Evolutionary conservation across 441 rosid genomes (phyloP), one percentile per base, ranked within the genome.

Genomic region (Melastoma candidum): DNA sequence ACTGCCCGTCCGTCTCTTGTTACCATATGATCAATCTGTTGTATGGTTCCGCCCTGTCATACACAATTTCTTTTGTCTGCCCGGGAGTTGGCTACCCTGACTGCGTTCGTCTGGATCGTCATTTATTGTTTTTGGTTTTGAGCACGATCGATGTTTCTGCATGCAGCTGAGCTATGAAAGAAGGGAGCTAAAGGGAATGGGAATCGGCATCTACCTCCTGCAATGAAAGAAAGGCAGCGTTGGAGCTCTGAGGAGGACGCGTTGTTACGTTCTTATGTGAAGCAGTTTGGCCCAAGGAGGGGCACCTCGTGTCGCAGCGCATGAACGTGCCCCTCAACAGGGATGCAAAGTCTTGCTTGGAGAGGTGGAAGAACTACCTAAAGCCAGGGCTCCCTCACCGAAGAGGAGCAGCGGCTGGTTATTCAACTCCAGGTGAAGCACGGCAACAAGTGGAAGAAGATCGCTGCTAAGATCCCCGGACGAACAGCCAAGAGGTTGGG

Each of bases 401-500:
- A 93, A 53, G 97, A 89, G 64, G 99, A 93, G 59, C 99, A 93
- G 71, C 71, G 65, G 48, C 95, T 93, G 48, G 97, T 86, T 68
- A 86, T 93, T 48, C 80, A 76, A 56, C 88, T 89, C 3, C 99
- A 89, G 58, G 88, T 90, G 22, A 89, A 93, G 65, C 92, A 93
- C 82, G 97, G 97, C 22, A 93, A 93, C 81, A 93, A 89, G 76
- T 93, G 99, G 97, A 93, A 93, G 90, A 93, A 86, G 59, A 93
- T 86, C 32, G 99, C 99, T 0, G 93, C 98, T 17, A 96, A 93
- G 65, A 90, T 93, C 51, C 98, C 97, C 0, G 97, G 97, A 9
- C 74, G 98, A 32, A 89, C 97, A 22, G 97, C 97, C 8, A 93
- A 93, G 67, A 75, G 97, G 60, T 66, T 89, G 12, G 99, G 97